These are phyloP conservation scores for Clarireedia monteithiana DNA, from an alignment of 2,329 filamentous ascomycete genomes.

Conservation along the genomic window DNA sequence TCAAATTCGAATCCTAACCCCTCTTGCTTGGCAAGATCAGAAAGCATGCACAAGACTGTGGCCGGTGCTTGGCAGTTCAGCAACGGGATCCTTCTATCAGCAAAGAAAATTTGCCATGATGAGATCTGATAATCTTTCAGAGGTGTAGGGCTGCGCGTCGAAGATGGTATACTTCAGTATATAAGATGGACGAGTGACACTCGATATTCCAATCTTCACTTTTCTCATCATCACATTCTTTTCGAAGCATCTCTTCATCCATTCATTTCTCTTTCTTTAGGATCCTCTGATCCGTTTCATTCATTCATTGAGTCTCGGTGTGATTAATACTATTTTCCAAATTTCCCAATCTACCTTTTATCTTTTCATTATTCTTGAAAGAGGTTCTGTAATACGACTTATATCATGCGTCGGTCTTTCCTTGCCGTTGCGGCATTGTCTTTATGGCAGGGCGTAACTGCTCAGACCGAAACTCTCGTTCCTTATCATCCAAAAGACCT, in stretches of 20 bases:
- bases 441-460: constrained; percentile 4
- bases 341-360: not conserved
- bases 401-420: constrained; percentile 4
- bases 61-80: not conserved
- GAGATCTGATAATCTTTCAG: not conserved
- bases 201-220: not conserved
- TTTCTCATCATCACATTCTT: constrained; percentile 3
- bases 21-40: not conserved
- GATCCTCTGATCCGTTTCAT: constrained; percentile 7
- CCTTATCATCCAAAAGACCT: constrained; percentile 3
- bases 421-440: constrained; percentile 5
- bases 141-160: not conserved
- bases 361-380: not conserved
- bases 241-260: constrained; percentile 1
- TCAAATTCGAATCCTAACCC: not conserved
- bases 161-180: not conserved
- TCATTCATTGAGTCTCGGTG: not conserved
- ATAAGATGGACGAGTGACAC: constrained; percentile 1
- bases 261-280: constrained; percentile 1
- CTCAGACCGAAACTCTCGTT: constrained; percentile 2
- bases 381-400: not conserved
- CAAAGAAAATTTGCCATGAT: not conserved
- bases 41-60: not conserved
- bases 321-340: not conserved
- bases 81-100: constrained; percentile 2